Evolutionary conservation across 2,329 filamentous ascomycete species (phyloP), one percentile per base, ranked within the genome.

Genomic region (Exophiala alcalophila): DNA sequence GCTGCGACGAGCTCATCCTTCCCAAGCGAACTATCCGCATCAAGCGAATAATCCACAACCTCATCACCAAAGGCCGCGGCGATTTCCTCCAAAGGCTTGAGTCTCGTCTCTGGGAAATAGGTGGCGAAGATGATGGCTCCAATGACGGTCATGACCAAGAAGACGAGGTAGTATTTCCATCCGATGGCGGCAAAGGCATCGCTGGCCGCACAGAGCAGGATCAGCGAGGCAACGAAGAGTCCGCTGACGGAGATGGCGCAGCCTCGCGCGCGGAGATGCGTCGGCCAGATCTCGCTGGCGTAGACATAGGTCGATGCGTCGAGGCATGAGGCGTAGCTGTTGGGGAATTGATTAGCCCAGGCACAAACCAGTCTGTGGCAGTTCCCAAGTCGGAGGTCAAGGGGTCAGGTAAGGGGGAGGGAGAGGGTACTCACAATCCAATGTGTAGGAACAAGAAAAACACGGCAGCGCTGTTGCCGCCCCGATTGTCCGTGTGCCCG

Each of bases 391-490:
- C n/a, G n/a, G n/a, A n/a, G n/a, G n/a, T n/a, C n/a, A n/a, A n/a
- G n/a, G n/a, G n/a, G n/a, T n/a, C n/a, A n/a, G n/a, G n/a, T n/a
- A n/a, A n/a, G n/a, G n/a, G n/a, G n/a, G n/a, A n/a, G n/a, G n/a
- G n/a, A n/a, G n/a, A n/a, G n/a, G n/a, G n/a, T n/a, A n/a, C n/a
- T n/a, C n/a, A n/a, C n/a, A 46, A 34, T 5, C 11, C 36, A 3
- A 46, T 19, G 36, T 34, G 39, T 7, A 46, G n/a, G 23, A 40
- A 46, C 2, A 91, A 91, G 71, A 92, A 91, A 49, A 85, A 79
- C 5, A 50, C 35, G 10, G 34, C 32, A 8, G 31, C 33, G 4
- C 23, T 19, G 4, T 40, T 36, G 8, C 43, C 43, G 11, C 36
- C 43, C 30, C 35, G 18, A 26, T 47, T 47, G 37, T 26, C 24